Percentiles rank a stretch among this genome's conserved stretches.
These are phyloP conservation scores for Stereocaulon alpinum DNA, from an alignment of 495 filamentous ascomycete genomes.

Conservation along the genomic window DNA sequence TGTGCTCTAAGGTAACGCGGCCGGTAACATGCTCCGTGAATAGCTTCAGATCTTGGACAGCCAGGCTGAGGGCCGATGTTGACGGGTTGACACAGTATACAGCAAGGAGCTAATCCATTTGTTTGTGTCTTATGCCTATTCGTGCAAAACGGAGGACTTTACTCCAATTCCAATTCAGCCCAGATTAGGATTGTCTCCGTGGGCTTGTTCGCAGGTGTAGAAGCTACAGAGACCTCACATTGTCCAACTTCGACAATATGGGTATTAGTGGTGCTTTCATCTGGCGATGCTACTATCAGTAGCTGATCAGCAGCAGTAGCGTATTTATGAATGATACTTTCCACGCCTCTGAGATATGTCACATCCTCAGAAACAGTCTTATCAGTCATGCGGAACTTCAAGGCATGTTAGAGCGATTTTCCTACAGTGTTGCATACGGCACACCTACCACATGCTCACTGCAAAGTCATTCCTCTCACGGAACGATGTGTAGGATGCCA, in stretches of 20 bases:
- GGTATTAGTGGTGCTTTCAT: neutral
- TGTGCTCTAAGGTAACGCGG: neutral
- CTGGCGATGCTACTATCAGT: neutral
- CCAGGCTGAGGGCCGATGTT: neutral
- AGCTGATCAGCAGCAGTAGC: slow-evolving; percentile 1
- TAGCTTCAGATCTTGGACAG: neutral
- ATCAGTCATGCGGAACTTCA: neutral
- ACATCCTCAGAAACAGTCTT: neutral
- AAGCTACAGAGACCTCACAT: neutral
- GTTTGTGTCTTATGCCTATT: neutral
- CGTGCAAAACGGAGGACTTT: neutral
- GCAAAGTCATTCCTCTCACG: no score
- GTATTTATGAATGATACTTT: neutral
- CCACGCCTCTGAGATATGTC: neutral
- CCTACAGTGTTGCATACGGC: no score
- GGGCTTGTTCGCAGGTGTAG: slow-evolving; percentile 5
- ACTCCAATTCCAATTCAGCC: slow-evolving; percentile 3
- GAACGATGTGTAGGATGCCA: no score
- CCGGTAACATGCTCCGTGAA: neutral
- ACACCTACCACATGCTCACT: no score
- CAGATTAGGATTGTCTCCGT: slow-evolving; percentile 4
- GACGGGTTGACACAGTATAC: neutral
- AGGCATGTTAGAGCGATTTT: neutral
- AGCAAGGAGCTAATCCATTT: neutral
- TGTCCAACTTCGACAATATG: neutral